A percentile compares a stretch with the other conserved stretches of the same genome.
Conservation (phyloP, 2,329 filamentous ascomycete species). For the Sporothrix phasma region DNA sequence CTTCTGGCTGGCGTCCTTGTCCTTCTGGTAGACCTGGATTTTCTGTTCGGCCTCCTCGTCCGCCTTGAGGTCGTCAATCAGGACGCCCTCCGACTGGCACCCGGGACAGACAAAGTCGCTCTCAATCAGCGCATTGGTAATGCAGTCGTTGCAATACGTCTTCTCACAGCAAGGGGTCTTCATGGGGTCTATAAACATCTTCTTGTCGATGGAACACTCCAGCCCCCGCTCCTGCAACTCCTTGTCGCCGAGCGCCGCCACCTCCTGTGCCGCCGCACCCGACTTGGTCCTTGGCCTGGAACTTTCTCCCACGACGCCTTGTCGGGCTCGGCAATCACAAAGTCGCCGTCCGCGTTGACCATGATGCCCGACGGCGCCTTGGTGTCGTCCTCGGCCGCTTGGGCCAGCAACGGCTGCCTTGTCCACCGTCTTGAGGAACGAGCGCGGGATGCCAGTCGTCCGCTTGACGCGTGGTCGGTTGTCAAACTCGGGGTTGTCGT, state of each 20-base stretch:
- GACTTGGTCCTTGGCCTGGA: slow-evolving; percentile 89
- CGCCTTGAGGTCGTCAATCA: slow-evolving; percentile 80
- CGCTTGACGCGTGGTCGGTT: slow-evolving; percentile 88
- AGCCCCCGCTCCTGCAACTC: slow-evolving; percentile 80
- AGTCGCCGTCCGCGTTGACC: slow-evolving; percentile 96
- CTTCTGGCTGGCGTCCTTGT: slow-evolving; percentile 35
- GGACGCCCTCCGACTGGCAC: slow-evolving; percentile 80
- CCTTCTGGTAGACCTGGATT: slow-evolving; percentile 63
- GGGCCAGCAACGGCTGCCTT: slow-evolving; percentile 68
- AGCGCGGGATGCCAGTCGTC: slow-evolving; percentile 92
- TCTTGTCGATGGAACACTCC: slow-evolving; percentile 93
- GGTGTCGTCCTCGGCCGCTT: slow-evolving; percentile 65
- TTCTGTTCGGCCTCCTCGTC: slow-evolving; percentile 71
- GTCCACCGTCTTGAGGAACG: slow-evolving; percentile 90
- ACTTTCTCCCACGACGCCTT: slow-evolving; percentile 94
- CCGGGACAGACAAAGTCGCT: slow-evolving; percentile 93
- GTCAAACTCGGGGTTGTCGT: slow-evolving; percentile 93
- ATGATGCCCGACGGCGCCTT: slow-evolving; percentile 85
- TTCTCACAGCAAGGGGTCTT: slow-evolving; percentile 97
- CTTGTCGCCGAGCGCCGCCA: slow-evolving; percentile 66
- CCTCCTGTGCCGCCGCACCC: slow-evolving; percentile 72
- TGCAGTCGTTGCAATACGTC: slow-evolving; percentile 99
- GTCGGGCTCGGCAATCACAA: slow-evolving; percentile 91
- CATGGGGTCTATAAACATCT: slow-evolving; percentile 96
- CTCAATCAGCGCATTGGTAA: slow-evolving; percentile 96